These are phyloP conservation scores for Saturnispora kantuleensis DNA, from an alignment of 805 yeast species.

Conservation along the genomic window DNA sequence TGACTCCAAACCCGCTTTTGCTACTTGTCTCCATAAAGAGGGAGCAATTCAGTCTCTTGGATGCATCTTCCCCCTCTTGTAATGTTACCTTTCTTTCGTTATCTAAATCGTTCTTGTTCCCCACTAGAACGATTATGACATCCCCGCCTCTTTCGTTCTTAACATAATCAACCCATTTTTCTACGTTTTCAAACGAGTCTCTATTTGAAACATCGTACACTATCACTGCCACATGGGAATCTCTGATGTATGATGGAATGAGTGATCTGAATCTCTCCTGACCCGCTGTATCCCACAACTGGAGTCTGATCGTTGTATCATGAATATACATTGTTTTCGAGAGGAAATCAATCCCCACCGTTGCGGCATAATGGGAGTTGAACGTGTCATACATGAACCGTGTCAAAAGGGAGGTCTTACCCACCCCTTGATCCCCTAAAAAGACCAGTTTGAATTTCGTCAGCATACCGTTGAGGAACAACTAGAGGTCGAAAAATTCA, in stretches of 20 bases:
- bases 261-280: conserved; percentile 92
- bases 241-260: conserved; percentile 92
- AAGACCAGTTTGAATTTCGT: conserved; percentile 84
- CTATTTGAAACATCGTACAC: conserved; percentile 88
- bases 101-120: conserved; percentile 83
- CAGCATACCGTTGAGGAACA: conserved; percentile 23
- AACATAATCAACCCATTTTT: conserved; percentile 92
- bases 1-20: conserved; percentile 90
- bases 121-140: conserved; percentile 83
- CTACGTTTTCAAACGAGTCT: conserved; percentile 74
- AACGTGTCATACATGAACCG: conserved; percentile 96
- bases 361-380: conserved; percentile 93
- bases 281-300: conserved; percentile 97
- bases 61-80: conserved; percentile 77
- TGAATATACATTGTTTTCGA: conserved; percentile 91
- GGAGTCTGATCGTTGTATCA: conserved; percentile 89
- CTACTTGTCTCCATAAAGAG: conserved; percentile 90
- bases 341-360: conserved; percentile 92
- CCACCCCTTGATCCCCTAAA: conserved; percentile 96
- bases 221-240: conserved; percentile 93
- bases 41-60: conserved; percentile 62
- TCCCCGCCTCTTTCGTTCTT: conserved; percentile 84
- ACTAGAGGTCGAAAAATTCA: no score
- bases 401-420: conserved; percentile 93
- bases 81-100: conserved; percentile 64